Base-by-base conservation (phyloP, 129 eudicot genomes). In the Solidago caesia region DNA sequence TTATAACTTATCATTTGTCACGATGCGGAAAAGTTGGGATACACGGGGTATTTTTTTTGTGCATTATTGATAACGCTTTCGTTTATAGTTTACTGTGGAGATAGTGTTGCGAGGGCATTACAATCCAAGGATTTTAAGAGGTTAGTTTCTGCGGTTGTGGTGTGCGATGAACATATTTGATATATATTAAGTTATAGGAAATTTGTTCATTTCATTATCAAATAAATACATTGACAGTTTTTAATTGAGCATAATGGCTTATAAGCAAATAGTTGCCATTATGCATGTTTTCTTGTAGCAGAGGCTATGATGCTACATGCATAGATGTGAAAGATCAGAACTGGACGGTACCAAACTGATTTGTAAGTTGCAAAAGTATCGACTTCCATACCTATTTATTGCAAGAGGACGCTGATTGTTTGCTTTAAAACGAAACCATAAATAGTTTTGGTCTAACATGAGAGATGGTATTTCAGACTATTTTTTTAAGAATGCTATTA, bases 41-140 rank as follows among this genome's bases (percentile, higher is more conserved):
- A 64, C 48, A 52, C 6, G 64, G 45, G 64, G 21, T 21, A 4
- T 72, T 8, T 12, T 75, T 59, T 15, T 49, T 49, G 72, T 63
- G 65, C 51, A 63, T 6, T 21, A 48, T 61, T 47, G 61, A 62
- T 56, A 66, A 43, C 55, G 15, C 44, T 16, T 43, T 64, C n/a
- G 1, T 16, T 47, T 16, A 9, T 73, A 73, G 61, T 8, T 5
- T 47, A 15, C 49, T n/a, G 48, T 56, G 9, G 15, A 15, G 29
- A 56, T 56, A 56, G 61, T 15, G 4, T 56, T 0, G 3, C 13
- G 4, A n/a, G 60, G 15, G 60, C 15, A 53, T 2, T 0, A 33
- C 3, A 1, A 33, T n/a, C 60, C 60, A 6, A 5, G 60, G 6
- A 8, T 53, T 25, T 7, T 26, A 10, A 21, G 44, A 59, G 33